phyloP scores from a whole-genome alignment of 139 green algal species.

The Picocystis salinarum region DNA sequence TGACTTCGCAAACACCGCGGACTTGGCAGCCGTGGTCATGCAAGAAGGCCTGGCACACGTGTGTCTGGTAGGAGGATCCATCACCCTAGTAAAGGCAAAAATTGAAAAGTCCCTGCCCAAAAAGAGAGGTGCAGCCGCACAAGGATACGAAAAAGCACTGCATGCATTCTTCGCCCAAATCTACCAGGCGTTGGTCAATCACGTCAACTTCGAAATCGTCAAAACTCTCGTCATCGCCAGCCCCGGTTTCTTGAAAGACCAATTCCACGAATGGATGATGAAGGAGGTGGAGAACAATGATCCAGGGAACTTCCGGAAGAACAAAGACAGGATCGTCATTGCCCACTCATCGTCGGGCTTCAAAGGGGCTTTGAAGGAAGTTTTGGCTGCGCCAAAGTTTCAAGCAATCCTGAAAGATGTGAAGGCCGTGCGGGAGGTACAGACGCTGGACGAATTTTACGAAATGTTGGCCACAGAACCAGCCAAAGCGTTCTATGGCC shows the following conservation, averaged over 20 bases:
- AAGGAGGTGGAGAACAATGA: slow-evolving; percentile 36
- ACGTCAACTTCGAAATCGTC: slow-evolving; percentile 74
- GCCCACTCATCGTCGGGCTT: slow-evolving; percentile 58
- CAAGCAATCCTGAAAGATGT: slow-evolving; percentile 43
- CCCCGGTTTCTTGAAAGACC: slow-evolving; percentile 86
- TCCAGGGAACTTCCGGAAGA: slow-evolving; percentile 25
- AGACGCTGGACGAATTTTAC: slow-evolving; percentile 50
- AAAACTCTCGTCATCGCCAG: slow-evolving; percentile 86
- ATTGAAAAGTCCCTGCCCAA: slow-evolving; percentile 71
- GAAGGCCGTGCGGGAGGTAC: slow-evolving; percentile 39
- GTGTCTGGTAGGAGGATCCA: slow-evolving; percentile 63
- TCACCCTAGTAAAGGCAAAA: slow-evolving; percentile 47
- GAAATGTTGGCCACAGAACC: slow-evolving; percentile 53
- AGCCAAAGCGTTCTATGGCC: slow-evolving; percentile 76
- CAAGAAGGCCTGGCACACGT: slow-evolving; percentile 76
- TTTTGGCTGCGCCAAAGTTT: slow-evolving; percentile 19
- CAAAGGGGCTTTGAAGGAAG: slow-evolving; percentile 75
- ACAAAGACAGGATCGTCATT: slow-evolving; percentile 12
- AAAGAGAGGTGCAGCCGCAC: slow-evolving; percentile 62
- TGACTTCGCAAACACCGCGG: slow-evolving; percentile 52
- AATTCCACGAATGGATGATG: slow-evolving; percentile 55
- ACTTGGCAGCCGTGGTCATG: slow-evolving; percentile 81
- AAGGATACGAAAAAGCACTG: slow-evolving; percentile 73
- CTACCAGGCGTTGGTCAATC: slow-evolving; percentile 33
- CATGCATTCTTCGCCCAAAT: slow-evolving; percentile 45